phyloP scores from a whole-genome alignment of 352 stramenopile species.

The Albugo laibachii region DNA sequence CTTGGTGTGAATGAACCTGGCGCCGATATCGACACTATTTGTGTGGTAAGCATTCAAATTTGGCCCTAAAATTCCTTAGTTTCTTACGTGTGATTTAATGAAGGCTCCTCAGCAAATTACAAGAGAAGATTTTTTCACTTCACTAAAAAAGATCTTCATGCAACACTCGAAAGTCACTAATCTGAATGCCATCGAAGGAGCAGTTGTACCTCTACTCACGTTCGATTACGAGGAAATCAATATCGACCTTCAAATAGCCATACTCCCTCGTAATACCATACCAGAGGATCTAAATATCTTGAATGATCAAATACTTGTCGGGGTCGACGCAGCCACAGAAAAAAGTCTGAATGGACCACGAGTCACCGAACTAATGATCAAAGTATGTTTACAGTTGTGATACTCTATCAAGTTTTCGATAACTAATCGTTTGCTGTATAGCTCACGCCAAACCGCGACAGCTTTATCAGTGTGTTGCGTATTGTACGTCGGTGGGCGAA shows the following conservation, averaged over 20 bases:
- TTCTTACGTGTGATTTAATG: neutral
- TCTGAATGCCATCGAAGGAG: slow-evolving; percentile 70
- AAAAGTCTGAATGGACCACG: slow-evolving; percentile 81
- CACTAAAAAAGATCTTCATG: slow-evolving; percentile 82
- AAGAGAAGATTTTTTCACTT: slow-evolving; percentile 93
- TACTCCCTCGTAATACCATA: slow-evolving; percentile 82
- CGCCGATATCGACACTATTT: slow-evolving; percentile 96
- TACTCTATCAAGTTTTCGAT: neutral
- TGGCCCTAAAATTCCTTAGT: neutral
- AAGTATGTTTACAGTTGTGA: slow-evolving; percentile 13
- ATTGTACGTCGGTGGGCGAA: slow-evolving; percentile 81
- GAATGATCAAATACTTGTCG: slow-evolving; percentile 74
- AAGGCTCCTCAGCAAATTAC: slow-evolving; percentile 85
- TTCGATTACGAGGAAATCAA: slow-evolving; percentile 99
- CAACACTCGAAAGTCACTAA: slow-evolving; percentile 85
- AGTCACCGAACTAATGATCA: slow-evolving; percentile 85
- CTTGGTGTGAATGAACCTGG: slow-evolving; percentile 93
- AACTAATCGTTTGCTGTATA: slow-evolving; percentile 3
- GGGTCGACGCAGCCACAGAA: slow-evolving; percentile 72
- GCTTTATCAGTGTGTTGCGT: slow-evolving; percentile 75
- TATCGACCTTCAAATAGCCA: slow-evolving; percentile 96
- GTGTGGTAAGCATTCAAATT: slow-evolving; percentile 28
- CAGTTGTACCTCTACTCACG: slow-evolving; percentile 93
- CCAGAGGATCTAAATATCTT: slow-evolving; percentile 80
- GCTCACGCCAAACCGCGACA: slow-evolving; percentile 67